Base-by-base conservation (phyloP, 768 basidiomycete species). In the Mycena epipterygia region DNA sequence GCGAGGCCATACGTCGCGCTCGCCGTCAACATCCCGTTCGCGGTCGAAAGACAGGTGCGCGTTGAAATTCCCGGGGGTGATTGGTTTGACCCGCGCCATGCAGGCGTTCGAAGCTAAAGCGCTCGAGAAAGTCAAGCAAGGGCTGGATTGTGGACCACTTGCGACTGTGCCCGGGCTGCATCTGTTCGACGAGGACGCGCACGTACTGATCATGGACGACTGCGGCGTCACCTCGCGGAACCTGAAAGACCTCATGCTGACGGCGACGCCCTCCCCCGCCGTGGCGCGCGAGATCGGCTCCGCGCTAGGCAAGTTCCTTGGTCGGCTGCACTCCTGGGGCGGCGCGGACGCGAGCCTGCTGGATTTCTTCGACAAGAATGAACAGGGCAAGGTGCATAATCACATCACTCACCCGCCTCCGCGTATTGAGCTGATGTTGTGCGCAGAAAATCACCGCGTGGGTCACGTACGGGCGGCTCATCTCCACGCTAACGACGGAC, bases 291-390 rank as follows among this genome's bases (percentile, higher is more conserved):
- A 84, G 33, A 88, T 92, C 42, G 92, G 91, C 12, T 55, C 73
- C 12, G 85, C 81, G 5, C 78, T 92, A 0, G 91, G 91, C 4
- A 73, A 76, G 55, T 93, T 91, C 79, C 79, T 92, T 23, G 84
- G 81, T 4, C 72, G 73, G n/a, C 58, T 92, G 64, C 92, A 93
- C 73, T 69, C 71, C 7, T 87, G 86, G 85, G 83, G 87, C 37
- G 74, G 78, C 23, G 72, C 73, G 25, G 58, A 78, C 13, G 69
- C 70, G 14, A 61, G 61, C 2, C 74, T 85, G 48, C 68, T 84
- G 42, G 76, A 78, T 21, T 55, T 77, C 62, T 87, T 89, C 67
- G 79, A 78, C 27, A 60, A 73, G 41, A 83, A 85, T 66, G 61
- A 76, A 37, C 61, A 81, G n/a, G 88, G 79, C 7, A 81, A 83